phyloP scores from a whole-genome alignment of 352 stramenopile genomes.

The Pythium coloratum region DNA sequence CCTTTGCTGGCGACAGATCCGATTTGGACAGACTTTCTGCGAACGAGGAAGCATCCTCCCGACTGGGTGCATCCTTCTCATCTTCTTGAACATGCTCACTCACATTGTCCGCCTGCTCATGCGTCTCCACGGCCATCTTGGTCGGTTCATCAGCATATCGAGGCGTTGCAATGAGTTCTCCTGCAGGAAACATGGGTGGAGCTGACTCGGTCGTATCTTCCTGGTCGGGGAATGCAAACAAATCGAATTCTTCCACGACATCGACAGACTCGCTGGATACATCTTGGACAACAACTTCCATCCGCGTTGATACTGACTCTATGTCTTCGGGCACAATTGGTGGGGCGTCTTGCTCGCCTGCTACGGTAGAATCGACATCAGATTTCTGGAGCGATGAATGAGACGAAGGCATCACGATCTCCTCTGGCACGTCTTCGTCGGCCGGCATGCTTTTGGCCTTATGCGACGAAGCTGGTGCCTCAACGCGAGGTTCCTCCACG shows the following conservation, averaged over 20 bases:
- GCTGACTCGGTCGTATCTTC: slow-evolving; percentile 2
- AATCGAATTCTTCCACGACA: background rate
- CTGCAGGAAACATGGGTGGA: background rate
- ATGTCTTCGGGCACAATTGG: slow-evolving; percentile 2
- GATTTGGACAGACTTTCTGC: background rate
- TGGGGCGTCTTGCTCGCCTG: background rate
- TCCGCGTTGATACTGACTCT: background rate
- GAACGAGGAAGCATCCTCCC: background rate
- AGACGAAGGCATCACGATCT: background rate
- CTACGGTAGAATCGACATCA: background rate
- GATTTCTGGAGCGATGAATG: background rate
- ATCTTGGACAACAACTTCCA: background rate
- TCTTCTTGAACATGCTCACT: background rate
- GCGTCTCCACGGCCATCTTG: background rate
- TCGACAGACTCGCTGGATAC: background rate
- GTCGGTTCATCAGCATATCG: background rate
- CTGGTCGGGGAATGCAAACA: slow-evolving; percentile 1
- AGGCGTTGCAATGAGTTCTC: background rate
- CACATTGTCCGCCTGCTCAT: background rate
- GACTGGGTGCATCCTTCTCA: too few relatives aligned
- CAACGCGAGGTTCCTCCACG: background rate
- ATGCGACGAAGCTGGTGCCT: background rate
- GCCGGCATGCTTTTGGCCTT: background rate
- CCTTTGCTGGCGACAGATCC: background rate
- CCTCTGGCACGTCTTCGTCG: background rate